phyloP scores from a whole-genome alignment of 108 stramenopile genomes.

The Nitzschia palea region DNA sequence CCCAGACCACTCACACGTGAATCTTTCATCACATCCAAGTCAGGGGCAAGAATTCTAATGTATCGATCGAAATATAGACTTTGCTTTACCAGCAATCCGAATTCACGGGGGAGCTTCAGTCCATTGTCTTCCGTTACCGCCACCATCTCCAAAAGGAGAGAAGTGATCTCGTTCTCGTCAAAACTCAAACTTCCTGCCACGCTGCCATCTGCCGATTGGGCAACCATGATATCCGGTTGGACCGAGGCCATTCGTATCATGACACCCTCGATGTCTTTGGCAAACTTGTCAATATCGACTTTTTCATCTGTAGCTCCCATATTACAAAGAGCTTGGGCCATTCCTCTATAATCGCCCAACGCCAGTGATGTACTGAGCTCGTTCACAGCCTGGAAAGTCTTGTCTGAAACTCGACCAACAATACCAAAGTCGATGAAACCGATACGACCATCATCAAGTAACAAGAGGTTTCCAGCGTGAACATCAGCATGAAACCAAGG shows the following conservation, averaged over 20 bases:
- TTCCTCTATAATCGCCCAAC: slow-evolving; percentile 75
- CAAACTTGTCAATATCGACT: slow-evolving; percentile 86
- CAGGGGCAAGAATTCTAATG: slow-evolving; percentile 91
- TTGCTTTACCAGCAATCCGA: slow-evolving; percentile 96
- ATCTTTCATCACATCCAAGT: slow-evolving; percentile 81
- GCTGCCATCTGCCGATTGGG: slow-evolving; percentile 46
- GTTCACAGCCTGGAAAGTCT: slow-evolving; percentile 84
- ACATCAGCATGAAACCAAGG: slow-evolving; percentile 98
- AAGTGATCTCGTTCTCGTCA: slow-evolving; percentile 89
- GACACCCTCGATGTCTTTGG: slow-evolving; percentile 82
- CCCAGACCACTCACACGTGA: slow-evolving; percentile 36
- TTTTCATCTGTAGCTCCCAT: slow-evolving; percentile 92
- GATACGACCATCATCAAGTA: slow-evolving; percentile 86
- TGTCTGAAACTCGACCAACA: slow-evolving; percentile 89
- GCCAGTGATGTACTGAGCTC: slow-evolving; percentile 80
- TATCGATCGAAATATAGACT: slow-evolving; percentile 97
- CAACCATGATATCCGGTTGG: slow-evolving; percentile 75
- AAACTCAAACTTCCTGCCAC: slow-evolving; percentile 56
- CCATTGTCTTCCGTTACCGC: slow-evolving; percentile 92
- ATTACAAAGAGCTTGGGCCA: slow-evolving; percentile 84
- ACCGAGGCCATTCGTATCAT: slow-evolving; percentile 69
- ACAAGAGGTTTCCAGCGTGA: slow-evolving; percentile 77
- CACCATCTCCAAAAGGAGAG: slow-evolving; percentile 86
- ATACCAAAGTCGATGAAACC: slow-evolving; percentile 99
- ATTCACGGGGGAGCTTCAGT: slow-evolving; percentile 93